A percentile compares a stretch with the other conserved stretches of the same genome.
phyloP scores from a whole-genome alignment of 495 filamentous ascomycete genomes.

The Arthonia radiata region DNA sequence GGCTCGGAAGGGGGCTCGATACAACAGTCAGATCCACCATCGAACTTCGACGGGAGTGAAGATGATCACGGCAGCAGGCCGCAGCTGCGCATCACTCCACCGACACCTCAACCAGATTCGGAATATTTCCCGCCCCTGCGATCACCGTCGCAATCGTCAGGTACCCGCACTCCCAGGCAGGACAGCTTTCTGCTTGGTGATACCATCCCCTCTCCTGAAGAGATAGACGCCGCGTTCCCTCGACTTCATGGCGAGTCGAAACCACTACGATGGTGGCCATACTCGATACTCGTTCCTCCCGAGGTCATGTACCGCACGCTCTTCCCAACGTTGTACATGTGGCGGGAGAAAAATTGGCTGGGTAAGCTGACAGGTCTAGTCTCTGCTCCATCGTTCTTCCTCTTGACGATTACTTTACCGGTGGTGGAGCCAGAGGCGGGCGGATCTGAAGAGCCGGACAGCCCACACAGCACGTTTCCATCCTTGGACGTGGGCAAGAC shows the following conservation, averaged over 20 bases:
- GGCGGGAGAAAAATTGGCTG: constrained; percentile 49
- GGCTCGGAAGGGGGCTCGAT: too few species aligned
- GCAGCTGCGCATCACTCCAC: too few species aligned
- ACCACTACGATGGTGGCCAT: constrained; percentile 38
- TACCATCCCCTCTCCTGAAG: too few species aligned
- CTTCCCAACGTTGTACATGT: constrained; percentile 69
- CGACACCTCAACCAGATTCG: constrained; percentile 9
- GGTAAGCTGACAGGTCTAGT: constrained; percentile 55
- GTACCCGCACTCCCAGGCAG: too few species aligned
- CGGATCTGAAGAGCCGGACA: constrained; percentile 14
- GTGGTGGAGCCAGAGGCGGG: constrained; percentile 47
- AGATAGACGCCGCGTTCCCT: too few species aligned
- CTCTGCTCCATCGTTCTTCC: constrained; percentile 69
- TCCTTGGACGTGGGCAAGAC: too few species aligned
- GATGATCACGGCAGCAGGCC: too few species aligned
- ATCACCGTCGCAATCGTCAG: constrained; percentile 12
- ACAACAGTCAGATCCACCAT: too few species aligned
- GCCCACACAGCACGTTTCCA: constrained; percentile 7
- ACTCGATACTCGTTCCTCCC: constrained; percentile 40
- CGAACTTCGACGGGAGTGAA: too few species aligned
- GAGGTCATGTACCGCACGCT: constrained; percentile 44
- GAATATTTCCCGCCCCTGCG: constrained; percentile 9
- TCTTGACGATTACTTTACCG: constrained; percentile 78
- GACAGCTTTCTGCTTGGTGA: too few species aligned
- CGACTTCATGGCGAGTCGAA: not conserved